Evolutionary conservation across 441 rosid genomes (phyloP), one percentile per base, ranked within the genome.

Genomic region (Capsella rubella): DNA sequence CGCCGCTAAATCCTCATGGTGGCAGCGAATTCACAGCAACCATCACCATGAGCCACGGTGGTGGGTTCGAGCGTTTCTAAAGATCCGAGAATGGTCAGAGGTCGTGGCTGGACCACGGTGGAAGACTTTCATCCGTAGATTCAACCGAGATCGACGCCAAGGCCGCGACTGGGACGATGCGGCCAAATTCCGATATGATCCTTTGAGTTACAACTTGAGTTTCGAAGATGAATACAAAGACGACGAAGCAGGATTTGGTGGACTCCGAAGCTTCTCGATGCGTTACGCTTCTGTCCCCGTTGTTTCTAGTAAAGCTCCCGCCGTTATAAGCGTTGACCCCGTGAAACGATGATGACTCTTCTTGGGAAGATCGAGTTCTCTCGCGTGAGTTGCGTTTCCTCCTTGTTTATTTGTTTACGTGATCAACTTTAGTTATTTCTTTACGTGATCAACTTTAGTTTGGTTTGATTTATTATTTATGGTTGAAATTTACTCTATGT

Each of bases 21-120:
- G 90, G 96, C 82, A 90, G 57, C 76, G 82, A 10, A 45, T 86
- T 63, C 79, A 58, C 11, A 72, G 62, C 43, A 25, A 46, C 57
- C 56, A 67, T 3, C 39, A 1, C 9, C 18, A 63, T n/a, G 53
- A 63, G 59, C 34, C 40, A 54, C 46, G 75, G n/a, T 76, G 79
- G 79, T 76, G 71, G 75, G 35, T 69, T 2, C 66, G 75, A 12
- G 70, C 75, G 47, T 14, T 69, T 63, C 21, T 69, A 16, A 76
- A 69, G 71, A 56, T 76, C 45, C 35, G 71, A 35, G 71, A 89
- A 74, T 93, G 97, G 98, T 90, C 98, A 10, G 98, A 87, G 86
- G 77, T 90, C 75, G 86, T 86, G 3, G 97, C 93, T 10, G 95
- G 98, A 0, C 92, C 97, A 32, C 84, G 75, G 73, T 93, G 97